phyloP scores from a whole-genome alignment of 2,329 filamentous ascomycete genomes.

The Rhexocercosporidium sp. region DNA sequence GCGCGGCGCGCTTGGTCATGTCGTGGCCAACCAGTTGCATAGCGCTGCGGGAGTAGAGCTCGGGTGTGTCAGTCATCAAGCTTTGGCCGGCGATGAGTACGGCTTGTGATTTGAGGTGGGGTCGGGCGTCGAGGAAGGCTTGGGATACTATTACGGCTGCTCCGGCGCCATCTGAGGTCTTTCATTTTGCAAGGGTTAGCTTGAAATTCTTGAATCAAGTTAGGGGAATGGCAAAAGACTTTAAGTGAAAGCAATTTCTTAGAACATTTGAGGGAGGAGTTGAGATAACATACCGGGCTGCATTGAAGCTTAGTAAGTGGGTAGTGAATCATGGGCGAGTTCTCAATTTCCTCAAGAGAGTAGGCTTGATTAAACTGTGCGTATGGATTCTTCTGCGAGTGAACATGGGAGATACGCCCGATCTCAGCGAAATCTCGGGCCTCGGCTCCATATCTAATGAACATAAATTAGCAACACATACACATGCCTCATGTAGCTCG shows the following conservation, averaged over 20 bases:
- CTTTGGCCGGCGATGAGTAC: conserved; percentile 87
- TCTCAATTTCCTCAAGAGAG: conserved; percentile 79
- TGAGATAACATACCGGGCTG: conserved; percentile 64
- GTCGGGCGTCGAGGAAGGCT: conserved; percentile 82
- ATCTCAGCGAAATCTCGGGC: conserved; percentile 93
- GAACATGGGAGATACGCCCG: conserved; percentile 87
- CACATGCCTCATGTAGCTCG: neutral
- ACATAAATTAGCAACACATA: conserved; percentile 12
- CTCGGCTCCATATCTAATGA: conserved; percentile 75
- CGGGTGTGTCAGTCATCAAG: conserved; percentile 80
- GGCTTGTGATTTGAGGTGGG: conserved; percentile 80
- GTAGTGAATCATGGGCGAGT: conserved; percentile 77
- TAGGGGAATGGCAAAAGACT: neutral
- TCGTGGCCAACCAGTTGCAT: conserved; percentile 91
- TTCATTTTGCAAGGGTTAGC: neutral
- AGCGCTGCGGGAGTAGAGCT: conserved; percentile 76
- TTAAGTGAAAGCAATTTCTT: neutral
- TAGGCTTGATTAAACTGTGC: conserved; percentile 97
- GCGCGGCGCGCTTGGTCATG: conserved; percentile 77
- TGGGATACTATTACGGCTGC: conserved; percentile 89
- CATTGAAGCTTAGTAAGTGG: conserved; percentile 97
- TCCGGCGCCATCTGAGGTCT: conserved; percentile 86
- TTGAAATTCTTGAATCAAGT: neutral
- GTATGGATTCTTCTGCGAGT: conserved; percentile 92
- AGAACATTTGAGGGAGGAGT: neutral